Evolutionary conservation across 2,329 filamentous ascomycete genomes (phyloP), one percentile per base, ranked within the genome.

Genomic region (Aspergillus pseudoviridinutans): DNA sequence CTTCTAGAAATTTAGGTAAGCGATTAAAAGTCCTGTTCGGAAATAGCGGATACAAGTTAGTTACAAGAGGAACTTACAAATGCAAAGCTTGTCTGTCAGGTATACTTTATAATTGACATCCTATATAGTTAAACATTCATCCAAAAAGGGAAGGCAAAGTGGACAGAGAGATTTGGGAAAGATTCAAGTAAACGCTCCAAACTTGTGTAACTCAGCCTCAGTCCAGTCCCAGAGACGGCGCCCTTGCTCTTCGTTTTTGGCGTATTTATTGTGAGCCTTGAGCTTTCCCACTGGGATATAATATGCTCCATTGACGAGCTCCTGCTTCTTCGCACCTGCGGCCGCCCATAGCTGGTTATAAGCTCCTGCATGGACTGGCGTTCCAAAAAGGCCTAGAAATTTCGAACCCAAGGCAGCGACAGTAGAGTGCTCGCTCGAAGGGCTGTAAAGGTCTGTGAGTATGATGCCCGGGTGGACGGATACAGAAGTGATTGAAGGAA

Each of bases 391-490:
- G 3, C 59, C 49, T 44, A 68, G 7, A 1, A 57, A 2, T 20
- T 61, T 65, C 1, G 57, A 58, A 4, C 60, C 55, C 8, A 64
- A 14, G 1, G 54, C 49, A 38, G 35, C 52, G 3, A 65, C 0
- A 1, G 52, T 17, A 1, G 61, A 64, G 2, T 56, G 46, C n/a
- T 59, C 32, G 14, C 49, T 58, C 1, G 66, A 51, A 0, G 71
- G 52, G 2, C 55, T 58, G 25, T 72, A 72, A 1, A 75, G 52
- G 49, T 71, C 65, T 1, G 71, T 75, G 17, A 69, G 49, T 32
- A 74, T 70, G n/a, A 78, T 64, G 1, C 80, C 80, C 0, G 80
- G 80, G 57, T 82, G 80, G 1, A 82, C 65, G 0, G 75, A 73
- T n/a, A 80, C 70, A 24, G 72, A 70, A 6, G 66, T 74, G 17